Evolutionary conservation across 2,329 filamentous ascomycete genomes (phyloP).

Genomic region (Exophiala phaeomuriformis): DNA sequence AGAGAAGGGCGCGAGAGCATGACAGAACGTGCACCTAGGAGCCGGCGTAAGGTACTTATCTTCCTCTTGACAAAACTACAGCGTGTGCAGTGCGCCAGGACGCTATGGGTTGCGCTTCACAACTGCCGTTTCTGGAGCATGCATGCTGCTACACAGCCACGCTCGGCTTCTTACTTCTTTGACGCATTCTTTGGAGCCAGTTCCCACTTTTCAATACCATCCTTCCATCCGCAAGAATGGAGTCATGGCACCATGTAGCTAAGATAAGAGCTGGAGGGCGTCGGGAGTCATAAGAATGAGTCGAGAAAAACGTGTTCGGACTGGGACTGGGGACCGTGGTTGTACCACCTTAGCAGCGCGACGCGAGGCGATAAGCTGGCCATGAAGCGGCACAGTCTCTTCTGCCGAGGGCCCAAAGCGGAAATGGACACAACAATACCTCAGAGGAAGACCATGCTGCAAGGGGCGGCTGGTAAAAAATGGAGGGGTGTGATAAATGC

Average conservation of each 20-base stretch:
- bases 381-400: too few relatives aligned
- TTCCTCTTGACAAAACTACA: not conserved
- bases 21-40: not conserved
- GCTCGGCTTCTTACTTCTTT: not conserved
- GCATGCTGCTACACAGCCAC: constrained; percentile 1
- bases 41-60: not conserved
- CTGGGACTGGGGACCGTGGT: too few relatives aligned
- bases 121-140: constrained; percentile 1
- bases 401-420: not conserved
- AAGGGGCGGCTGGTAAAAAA: not conserved
- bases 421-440: not conserved
- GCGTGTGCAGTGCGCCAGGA: not conserved
- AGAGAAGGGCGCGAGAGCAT: not conserved
- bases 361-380: too few relatives aligned
- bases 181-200: not conserved
- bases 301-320: too few relatives aligned
- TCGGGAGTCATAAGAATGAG: too few relatives aligned
- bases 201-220: not conserved
- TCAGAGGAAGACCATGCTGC: not conserved
- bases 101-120: not conserved
- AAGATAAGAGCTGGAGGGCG: too few relatives aligned
- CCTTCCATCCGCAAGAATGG: too few relatives aligned
- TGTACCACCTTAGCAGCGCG: too few relatives aligned
- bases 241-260: too few relatives aligned
- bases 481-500: not conserved